Conservation (phyloP, 2,329 filamentous ascomycete species). For the Claviceps digitariae region DNA sequence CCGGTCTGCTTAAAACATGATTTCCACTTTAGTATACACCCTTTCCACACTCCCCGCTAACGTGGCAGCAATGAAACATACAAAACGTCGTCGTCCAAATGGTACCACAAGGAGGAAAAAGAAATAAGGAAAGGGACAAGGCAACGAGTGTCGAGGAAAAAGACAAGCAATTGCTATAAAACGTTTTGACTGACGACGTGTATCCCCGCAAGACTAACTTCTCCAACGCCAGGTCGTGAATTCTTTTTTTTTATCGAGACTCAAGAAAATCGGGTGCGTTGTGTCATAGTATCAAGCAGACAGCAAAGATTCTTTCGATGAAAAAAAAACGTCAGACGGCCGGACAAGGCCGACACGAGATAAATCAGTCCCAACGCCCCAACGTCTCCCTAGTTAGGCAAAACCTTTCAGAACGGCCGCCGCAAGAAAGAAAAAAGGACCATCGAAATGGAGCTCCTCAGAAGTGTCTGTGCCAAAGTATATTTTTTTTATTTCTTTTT, state of each 20-base stretch:
- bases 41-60: not conserved
- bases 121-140: not conserved
- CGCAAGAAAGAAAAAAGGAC: constrained; percentile 13
- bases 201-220: constrained; percentile 23
- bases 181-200: constrained; percentile 25
- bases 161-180: constrained; percentile 18
- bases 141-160: constrained; percentile 6
- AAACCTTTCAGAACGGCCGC: constrained; percentile 9
- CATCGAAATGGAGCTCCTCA: constrained; percentile 10
- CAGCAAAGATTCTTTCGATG: constrained; percentile 15
- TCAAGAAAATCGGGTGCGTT: constrained; percentile 17
- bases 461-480: constrained; percentile 1
- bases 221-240: constrained; percentile 29
- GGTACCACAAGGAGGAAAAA: not conserved
- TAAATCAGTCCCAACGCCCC: constrained; percentile 18
- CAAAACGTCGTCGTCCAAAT: not conserved
- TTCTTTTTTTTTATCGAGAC: constrained; percentile 11
- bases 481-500: constrained; percentile 1
- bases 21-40: constrained; percentile 3
- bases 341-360: constrained; percentile 10
- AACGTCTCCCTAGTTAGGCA: constrained; percentile 13
- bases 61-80: constrained; percentile 1
- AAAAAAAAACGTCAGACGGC: constrained; percentile 6
- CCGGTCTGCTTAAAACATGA: not conserved
- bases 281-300: constrained; percentile 17